A percentile compares a stretch with the other conserved stretches of the same genome.
phyloP scores from a whole-genome alignment of 148 eudicot genomes.

The Diospyros kaki region DNA sequence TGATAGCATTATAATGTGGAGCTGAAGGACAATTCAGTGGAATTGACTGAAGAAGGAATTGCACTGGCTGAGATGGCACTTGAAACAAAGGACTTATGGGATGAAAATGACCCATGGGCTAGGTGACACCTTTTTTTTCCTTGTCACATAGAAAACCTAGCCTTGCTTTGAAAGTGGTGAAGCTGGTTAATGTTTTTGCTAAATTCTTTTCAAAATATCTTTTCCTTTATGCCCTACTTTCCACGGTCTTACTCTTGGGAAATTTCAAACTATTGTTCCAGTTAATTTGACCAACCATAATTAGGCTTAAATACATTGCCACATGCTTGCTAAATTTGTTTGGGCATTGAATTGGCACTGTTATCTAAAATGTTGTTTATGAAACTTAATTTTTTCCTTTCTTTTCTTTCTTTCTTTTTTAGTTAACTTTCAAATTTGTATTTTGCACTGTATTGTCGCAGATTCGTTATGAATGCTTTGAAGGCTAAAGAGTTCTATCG shows the following conservation, averaged over 20 bases:
- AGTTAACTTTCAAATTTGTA: neutral
- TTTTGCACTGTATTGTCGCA: conserved; percentile 27
- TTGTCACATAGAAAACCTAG: neutral
- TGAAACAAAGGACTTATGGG: conserved; percentile 95
- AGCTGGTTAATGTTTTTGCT: neutral
- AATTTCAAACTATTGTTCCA: conserved; percentile 8
- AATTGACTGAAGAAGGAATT: conserved; percentile 93
- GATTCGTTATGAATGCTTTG: conserved; percentile 90
- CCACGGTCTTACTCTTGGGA: conserved; percentile 1
- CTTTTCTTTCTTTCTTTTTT: neutral
- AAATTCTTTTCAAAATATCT: neutral
- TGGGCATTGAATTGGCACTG: neutral
- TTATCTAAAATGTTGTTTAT: neutral
- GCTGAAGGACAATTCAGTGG: conserved; percentile 94
- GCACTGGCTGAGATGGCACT: conserved; percentile 87
- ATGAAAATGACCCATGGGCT: conserved; percentile 99
- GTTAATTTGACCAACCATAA: neutral
- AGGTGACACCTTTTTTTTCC: conserved; percentile 40
- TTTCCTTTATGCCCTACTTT: neutral
- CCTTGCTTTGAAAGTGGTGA: neutral
- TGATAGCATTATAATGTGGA: conserved; percentile 82
- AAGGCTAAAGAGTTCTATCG: conserved; percentile 97
- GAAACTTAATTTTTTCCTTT: too few species aligned
- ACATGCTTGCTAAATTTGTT: conserved; percentile 6
- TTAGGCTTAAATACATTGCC: neutral